These are phyloP conservation scores for Metschnikowia baotianmanensis DNA, from an alignment of 805 yeast genomes.

Conservation along the genomic window DNA sequence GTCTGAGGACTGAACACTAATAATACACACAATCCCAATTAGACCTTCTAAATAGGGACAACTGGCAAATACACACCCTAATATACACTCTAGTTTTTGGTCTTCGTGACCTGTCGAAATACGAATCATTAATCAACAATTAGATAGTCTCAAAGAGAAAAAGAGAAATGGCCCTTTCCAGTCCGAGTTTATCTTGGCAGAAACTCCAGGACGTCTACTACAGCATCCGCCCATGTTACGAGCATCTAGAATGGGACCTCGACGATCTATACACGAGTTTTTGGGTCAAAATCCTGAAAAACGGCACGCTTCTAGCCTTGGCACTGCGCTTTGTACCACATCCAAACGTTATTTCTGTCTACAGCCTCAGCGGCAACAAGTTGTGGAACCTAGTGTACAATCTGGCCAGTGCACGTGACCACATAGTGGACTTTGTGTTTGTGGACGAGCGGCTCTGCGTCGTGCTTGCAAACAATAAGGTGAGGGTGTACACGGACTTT, in stretches of 20 bases:
- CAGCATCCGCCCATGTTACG: constrained; percentile 56
- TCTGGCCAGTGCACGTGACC: constrained; percentile 44
- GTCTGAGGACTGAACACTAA: too few relatives aligned
- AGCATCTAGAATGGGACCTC: constrained; percentile 48
- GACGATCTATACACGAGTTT: constrained; percentile 38
- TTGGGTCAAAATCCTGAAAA: constrained; percentile 48
- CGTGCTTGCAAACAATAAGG: constrained; percentile 49
- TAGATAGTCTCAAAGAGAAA: too few relatives aligned
- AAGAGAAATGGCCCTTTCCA: constrained; percentile 20
- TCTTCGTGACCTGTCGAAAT: too few relatives aligned
- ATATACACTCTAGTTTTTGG: too few relatives aligned
- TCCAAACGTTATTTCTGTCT: constrained; percentile 39
- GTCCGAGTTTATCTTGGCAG: constrained; percentile 69
- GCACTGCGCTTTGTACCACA: constrained; percentile 35
- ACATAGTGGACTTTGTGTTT: constrained; percentile 52
- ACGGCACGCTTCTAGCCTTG: constrained; percentile 56
- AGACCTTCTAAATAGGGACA: too few relatives aligned
- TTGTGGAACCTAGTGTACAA: constrained; percentile 36
- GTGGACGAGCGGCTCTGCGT: constrained; percentile 53
- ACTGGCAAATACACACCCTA: too few relatives aligned
- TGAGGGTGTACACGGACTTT: constrained; percentile 61
- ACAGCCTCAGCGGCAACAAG: constrained; percentile 34
- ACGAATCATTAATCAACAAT: too few relatives aligned
- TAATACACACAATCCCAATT: too few relatives aligned
- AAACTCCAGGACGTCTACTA: constrained; percentile 69